Percentiles rank a stretch among this genome's conserved stretches.
phyloP scores from a whole-genome alignment of 2,329 filamentous ascomycete species.

The Ambrosiella beaveri region DNA sequence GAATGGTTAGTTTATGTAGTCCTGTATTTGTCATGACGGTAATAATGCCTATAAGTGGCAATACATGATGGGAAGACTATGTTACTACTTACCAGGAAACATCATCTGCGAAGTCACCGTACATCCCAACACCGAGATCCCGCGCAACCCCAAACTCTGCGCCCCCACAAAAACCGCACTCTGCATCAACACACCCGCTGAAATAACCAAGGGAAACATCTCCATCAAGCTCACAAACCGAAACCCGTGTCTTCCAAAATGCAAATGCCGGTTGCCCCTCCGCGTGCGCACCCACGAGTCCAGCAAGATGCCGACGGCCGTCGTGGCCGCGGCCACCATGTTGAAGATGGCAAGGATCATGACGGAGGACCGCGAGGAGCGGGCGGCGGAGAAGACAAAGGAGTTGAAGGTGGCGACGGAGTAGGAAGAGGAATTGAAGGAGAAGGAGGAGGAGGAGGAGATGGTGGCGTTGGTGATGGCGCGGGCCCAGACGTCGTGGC shows the following conservation, averaged over 20 bases:
- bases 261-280: slow-evolving; percentile 24
- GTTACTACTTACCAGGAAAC: slow-evolving; percentile 34
- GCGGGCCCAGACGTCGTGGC: slow-evolving; percentile 4
- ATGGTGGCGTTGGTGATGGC: slow-evolving; percentile 2
- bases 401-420: slow-evolving; percentile 28
- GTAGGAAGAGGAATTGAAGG: slow-evolving; percentile 26
- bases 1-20: not conserved
- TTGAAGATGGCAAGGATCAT: slow-evolving; percentile 46
- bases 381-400: slow-evolving; percentile 34
- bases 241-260: slow-evolving; percentile 20
- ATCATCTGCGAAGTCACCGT: slow-evolving; percentile 37
- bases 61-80: not conserved
- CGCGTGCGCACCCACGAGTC: slow-evolving; percentile 33
- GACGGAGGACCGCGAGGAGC: slow-evolving; percentile 42
- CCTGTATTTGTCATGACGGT: not conserved
- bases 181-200: slow-evolving; percentile 40
- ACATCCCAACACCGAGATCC: slow-evolving; percentile 35
- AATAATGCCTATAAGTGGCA: not conserved
- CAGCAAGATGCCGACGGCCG: slow-evolving; percentile 38
- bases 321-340: slow-evolving; percentile 37
- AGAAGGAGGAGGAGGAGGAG: not conserved
- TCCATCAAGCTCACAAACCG: slow-evolving; percentile 30
- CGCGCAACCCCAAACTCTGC: slow-evolving; percentile 37
- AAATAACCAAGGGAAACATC: slow-evolving; percentile 38
- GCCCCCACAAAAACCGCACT: slow-evolving; percentile 38